phyloP scores from a whole-genome alignment of 129 eudicot genomes.

The Saussurea involucrata region DNA sequence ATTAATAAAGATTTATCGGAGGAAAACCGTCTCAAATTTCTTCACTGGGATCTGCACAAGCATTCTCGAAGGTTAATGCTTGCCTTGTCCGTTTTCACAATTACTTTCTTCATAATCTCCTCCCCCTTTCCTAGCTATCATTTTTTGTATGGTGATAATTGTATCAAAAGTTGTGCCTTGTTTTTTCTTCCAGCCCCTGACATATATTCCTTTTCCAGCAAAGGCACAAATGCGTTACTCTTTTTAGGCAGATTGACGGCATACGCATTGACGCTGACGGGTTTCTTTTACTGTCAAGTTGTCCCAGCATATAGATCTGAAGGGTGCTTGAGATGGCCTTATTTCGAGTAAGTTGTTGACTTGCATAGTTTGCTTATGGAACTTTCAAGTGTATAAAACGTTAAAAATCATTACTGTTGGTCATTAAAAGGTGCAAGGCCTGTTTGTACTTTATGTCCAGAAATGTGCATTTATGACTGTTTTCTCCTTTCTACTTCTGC shows the following conservation, averaged over 20 bases:
- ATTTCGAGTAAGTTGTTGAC: slow-evolving; percentile 44
- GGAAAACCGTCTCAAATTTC: slow-evolving; percentile 61
- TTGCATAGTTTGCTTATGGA: neutral
- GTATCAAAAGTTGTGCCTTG: neutral
- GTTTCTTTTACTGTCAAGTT: slow-evolving; percentile 62
- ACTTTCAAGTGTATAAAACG: neutral
- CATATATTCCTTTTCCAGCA: slow-evolving; percentile 42
- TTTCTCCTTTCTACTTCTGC: neutral
- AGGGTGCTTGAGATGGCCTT: slow-evolving; percentile 42
- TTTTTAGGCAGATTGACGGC: slow-evolving; percentile 55
- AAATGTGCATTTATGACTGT: no score
- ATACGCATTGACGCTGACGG: slow-evolving; percentile 57
- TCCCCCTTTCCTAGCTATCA: neutral
- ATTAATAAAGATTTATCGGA: slow-evolving; percentile 59
- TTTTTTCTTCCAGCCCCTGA: slow-evolving; percentile 9
- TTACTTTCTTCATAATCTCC: neutral
- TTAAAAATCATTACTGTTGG: neutral
- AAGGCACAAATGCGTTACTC: slow-evolving; percentile 54
- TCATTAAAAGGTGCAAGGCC: neutral
- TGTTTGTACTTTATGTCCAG: neutral
- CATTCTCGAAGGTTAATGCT: slow-evolving; percentile 61
- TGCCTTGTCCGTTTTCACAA: neutral
- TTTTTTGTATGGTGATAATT: neutral
- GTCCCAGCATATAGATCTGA: slow-evolving; percentile 37
- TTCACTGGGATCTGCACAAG: slow-evolving; percentile 76